These are phyloP conservation scores for Globisporangium takayamanum DNA, from an alignment of 352 stramenopile species.

Conservation along the genomic window DNA sequence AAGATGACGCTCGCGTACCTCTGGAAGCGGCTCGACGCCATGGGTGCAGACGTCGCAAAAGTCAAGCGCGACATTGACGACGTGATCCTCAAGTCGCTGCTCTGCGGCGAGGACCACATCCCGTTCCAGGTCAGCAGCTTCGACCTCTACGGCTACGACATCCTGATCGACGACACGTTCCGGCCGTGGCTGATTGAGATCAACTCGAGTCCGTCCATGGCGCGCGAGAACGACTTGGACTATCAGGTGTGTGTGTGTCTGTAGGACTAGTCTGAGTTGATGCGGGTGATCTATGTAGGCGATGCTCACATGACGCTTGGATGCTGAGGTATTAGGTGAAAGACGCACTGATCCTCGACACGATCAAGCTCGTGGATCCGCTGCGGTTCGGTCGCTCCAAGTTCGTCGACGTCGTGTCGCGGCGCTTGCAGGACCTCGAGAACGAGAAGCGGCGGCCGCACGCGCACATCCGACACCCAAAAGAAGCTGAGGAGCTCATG, in stretches of 20 bases:
- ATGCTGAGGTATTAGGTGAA: slow-evolving; percentile 53
- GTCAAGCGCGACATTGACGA: slow-evolving; percentile 67
- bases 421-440: slow-evolving; percentile 52
- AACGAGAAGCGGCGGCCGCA: slow-evolving; percentile 52
- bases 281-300: neutral
- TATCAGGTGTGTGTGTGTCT: slow-evolving; percentile 18
- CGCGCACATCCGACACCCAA: slow-evolving; percentile 43
- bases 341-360: slow-evolving; percentile 85
- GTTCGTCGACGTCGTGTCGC: slow-evolving; percentile 58
- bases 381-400: slow-evolving; percentile 71
- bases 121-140: slow-evolving; percentile 90
- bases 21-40: slow-evolving; percentile 56
- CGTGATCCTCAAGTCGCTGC: slow-evolving; percentile 85
- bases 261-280: neutral
- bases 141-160: slow-evolving; percentile 94
- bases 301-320: neutral
- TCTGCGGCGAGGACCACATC: slow-evolving; percentile 87
- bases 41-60: slow-evolving; percentile 55
- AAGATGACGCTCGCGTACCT: slow-evolving; percentile 81
- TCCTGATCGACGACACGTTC: slow-evolving; percentile 88
- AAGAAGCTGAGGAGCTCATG: slow-evolving; percentile 42
- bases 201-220: slow-evolving; percentile 92
- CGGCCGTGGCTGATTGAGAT: slow-evolving; percentile 95
- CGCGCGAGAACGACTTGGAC: slow-evolving; percentile 83
- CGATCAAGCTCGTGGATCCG: slow-evolving; percentile 78